Base-by-base conservation (phyloP, 1,284 basidiomycete genomes). In the Phaffia rhodozyma region DNA sequence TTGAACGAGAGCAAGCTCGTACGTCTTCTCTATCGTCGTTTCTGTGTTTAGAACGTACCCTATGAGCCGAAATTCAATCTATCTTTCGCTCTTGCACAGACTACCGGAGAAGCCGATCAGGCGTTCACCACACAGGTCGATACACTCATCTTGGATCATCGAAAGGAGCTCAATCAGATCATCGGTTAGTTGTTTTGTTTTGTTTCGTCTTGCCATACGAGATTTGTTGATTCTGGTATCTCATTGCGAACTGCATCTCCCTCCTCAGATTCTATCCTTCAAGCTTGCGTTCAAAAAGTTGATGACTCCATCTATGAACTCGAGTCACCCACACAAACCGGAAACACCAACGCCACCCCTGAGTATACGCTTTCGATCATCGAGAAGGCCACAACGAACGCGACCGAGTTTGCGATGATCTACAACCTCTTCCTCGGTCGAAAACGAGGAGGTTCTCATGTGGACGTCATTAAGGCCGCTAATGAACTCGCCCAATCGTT, bases 331-430 rank as follows among this genome's bases (percentile, higher is more conserved):
- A 87, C 89, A 52, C 88, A 92, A 70, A 86, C 86, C 7, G 96
- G 94, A 53, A 97, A 97, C 78, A 83, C 88, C 68, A 94, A 89
- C 69, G 92, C 94, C 9, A 98, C 96, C 0, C 94, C 96, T 20
- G 93, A 97, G 74, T 98, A 97, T 74, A 96, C 93, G 0, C 79
- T 97, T 29, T 97, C 96, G 13, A 92, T 98, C 86, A 91, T 98
- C 71, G 96, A 99, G 75, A 97, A 97, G 79, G 87, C 91, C 4
- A 80, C 86, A 74, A 90, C 89, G 71, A 93, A 89, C 71, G 89
- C 91, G 21, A 97, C 86, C 66, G 94, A 98, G 74, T 98, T 99
- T 73, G 92, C 93, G 16, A 89, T 89, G 27, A 82, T 92, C 59
- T 98, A 93, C 80, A 91, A 91, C 74, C 82, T 96, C 20, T 91